Evolutionary conservation across 2,329 filamentous ascomycete genomes (phyloP).

Genomic region (Ustulina deusta): DNA sequence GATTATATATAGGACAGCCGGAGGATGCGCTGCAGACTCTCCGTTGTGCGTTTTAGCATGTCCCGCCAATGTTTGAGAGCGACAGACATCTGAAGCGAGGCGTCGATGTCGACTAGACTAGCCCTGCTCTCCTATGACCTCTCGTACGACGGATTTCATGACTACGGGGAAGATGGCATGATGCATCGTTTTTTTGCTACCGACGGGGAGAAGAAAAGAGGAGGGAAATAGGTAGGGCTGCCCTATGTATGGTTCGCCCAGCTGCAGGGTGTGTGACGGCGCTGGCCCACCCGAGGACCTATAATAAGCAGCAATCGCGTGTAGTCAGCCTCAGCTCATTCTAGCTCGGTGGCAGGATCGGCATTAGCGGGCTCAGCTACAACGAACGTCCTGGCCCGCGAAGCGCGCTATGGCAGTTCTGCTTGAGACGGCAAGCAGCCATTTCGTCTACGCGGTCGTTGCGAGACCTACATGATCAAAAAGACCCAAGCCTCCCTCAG

Average conservation of each 20-base stretch:
- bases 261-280: slow-evolving; percentile 15
- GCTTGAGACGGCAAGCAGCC: too few relatives aligned
- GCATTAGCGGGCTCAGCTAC: slow-evolving; percentile 30
- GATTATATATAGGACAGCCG: background rate
- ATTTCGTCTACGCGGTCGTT: too few relatives aligned
- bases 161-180: background rate
- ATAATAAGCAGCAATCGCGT: slow-evolving; percentile 30
- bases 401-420: background rate
- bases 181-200: background rate
- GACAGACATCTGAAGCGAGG: background rate
- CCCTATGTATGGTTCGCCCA: slow-evolving; percentile 14
- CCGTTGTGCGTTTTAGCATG: background rate
- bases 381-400: slow-evolving; percentile 1
- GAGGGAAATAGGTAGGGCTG: background rate
- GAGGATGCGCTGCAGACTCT: background rate
- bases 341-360: slow-evolving; percentile 12
- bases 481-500: slow-evolving; percentile 19
- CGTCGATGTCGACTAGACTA: too few relatives aligned
- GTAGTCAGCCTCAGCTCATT: slow-evolving; percentile 32
- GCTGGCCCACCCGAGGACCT: too few relatives aligned
- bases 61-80: background rate
- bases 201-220: too few relatives aligned
- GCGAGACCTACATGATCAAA: slow-evolving; percentile 30
- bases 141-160: background rate
- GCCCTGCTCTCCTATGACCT: background rate